Evolutionary conservation across 495 filamentous ascomycete genomes (phyloP).

Genomic region (Neurospora intermedia): DNA sequence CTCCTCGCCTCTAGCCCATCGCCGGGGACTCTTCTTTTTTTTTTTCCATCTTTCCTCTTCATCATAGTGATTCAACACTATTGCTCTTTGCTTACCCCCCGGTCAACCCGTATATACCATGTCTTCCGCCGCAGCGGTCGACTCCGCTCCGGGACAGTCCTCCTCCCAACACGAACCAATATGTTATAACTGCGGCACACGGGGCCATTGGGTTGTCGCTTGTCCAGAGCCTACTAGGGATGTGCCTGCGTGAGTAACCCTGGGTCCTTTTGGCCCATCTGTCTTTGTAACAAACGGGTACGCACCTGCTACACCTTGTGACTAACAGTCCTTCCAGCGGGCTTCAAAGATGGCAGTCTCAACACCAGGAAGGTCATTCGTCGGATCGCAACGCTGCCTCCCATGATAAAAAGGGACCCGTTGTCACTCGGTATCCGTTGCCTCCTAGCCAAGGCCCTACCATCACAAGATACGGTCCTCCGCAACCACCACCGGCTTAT

Average conservation of each 20-base stretch:
- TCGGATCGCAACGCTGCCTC: constrained; percentile 18
- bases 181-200: constrained; percentile 43
- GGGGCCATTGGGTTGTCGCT: constrained; percentile 37
- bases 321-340: constrained; percentile 24
- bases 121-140: constrained; percentile 16
- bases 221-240: constrained; percentile 40
- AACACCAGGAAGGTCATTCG: constrained; percentile 24
- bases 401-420: constrained; percentile 27
- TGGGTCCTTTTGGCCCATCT: background rate
- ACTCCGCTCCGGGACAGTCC: constrained; percentile 25
- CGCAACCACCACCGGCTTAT: constrained; percentile 22
- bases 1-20: background rate
- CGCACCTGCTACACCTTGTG: background rate
- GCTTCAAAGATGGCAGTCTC: constrained; percentile 26
- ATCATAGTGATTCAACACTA: background rate
- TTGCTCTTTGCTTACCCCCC: background rate
- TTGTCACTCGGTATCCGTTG: constrained; percentile 32
- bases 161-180: constrained; percentile 22
- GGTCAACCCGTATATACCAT: background rate
- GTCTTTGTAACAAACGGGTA: background rate
- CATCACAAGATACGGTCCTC: constrained; percentile 13
- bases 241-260: constrained; percentile 48
- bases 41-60: background rate
- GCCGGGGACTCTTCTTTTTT: background rate
- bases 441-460: constrained; percentile 20